Evolutionary conservation across 1,284 basidiomycete genomes (phyloP).

Genomic region (Trichosporon coremiiforme): DNA sequence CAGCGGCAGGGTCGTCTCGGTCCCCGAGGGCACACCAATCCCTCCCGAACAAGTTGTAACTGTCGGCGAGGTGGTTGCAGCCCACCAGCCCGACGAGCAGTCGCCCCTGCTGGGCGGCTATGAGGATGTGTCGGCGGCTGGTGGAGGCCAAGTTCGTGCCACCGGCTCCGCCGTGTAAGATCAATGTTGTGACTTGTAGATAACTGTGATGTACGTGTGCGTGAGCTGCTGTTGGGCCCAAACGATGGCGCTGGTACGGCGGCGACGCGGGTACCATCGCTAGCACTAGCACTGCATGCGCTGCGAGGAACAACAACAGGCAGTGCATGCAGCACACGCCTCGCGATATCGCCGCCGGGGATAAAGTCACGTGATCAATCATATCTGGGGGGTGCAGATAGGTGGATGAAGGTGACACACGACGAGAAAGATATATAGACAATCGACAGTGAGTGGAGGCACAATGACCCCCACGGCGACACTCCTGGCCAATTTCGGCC

Average conservation of each 20-base stretch:
- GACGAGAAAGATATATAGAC: constrained; percentile 8
- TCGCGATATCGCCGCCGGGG: constrained; percentile 10
- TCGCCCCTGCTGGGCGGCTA: constrained; percentile 43
- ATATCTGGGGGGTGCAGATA: neutral
- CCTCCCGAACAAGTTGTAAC: constrained; percentile 48
- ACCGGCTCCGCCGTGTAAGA: constrained; percentile 18
- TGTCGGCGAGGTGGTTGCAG: constrained; percentile 48
- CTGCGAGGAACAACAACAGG: no score
- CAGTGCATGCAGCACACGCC: neutral
- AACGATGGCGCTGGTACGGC: no score
- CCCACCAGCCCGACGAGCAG: constrained; percentile 41
- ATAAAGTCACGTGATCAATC: constrained; percentile 3
- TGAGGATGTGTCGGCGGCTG: constrained; percentile 7
- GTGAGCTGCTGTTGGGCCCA: no score
- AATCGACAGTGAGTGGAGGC: constrained; percentile 2
- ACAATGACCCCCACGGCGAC: constrained; percentile 14
- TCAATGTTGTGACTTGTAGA: neutral
- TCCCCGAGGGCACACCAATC: constrained; percentile 48
- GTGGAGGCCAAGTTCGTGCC: constrained; percentile 28
- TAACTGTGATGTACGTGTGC: neutral
- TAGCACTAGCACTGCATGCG: no score
- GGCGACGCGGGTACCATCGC: no score
- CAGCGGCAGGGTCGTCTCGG: constrained; percentile 50
- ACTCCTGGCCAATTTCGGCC: constrained; percentile 4
- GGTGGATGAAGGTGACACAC: neutral